phyloP scores from a whole-genome alignment of 1,284 basidiomycete species.

The Sphagnurus paluster region DNA sequence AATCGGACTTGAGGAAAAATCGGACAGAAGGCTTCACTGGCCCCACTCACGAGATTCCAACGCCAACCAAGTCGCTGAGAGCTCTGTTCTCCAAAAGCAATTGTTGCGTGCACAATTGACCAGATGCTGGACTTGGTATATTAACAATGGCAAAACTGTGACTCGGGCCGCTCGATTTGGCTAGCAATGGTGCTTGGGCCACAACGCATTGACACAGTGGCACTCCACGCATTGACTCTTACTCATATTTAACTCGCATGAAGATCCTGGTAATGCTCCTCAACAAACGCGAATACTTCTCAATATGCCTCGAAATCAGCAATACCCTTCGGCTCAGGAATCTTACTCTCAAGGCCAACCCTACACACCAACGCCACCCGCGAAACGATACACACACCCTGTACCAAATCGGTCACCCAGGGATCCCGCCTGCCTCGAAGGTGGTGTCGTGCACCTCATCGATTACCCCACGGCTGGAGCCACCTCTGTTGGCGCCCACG shows the following conservation, averaged over 20 bases:
- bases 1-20: too few species aligned
- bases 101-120: too few species aligned
- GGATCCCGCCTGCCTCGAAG: constrained; percentile 4
- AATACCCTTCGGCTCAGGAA: too few species aligned
- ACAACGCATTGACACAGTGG: not conserved
- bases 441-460: constrained; percentile 3
- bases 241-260: not conserved
- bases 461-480: constrained; percentile 3
- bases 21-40: too few species aligned
- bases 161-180: not conserved
- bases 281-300: not conserved
- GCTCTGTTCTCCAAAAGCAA: too few species aligned
- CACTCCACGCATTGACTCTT: not conserved
- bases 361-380: not conserved
- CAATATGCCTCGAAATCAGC: too few species aligned
- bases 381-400: not conserved
- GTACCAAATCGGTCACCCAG: too few species aligned
- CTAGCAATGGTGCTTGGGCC: not conserved
- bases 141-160: not conserved
- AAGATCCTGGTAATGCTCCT: not conserved
- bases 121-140: not conserved
- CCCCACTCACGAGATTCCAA: too few species aligned
- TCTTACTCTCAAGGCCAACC: not conserved
- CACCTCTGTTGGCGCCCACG: constrained; percentile 4
- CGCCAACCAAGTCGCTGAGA: too few species aligned